Evolutionary conservation across 2,329 filamentous ascomycete genomes (phyloP).

Genomic region (Monosporascus sp.): DNA sequence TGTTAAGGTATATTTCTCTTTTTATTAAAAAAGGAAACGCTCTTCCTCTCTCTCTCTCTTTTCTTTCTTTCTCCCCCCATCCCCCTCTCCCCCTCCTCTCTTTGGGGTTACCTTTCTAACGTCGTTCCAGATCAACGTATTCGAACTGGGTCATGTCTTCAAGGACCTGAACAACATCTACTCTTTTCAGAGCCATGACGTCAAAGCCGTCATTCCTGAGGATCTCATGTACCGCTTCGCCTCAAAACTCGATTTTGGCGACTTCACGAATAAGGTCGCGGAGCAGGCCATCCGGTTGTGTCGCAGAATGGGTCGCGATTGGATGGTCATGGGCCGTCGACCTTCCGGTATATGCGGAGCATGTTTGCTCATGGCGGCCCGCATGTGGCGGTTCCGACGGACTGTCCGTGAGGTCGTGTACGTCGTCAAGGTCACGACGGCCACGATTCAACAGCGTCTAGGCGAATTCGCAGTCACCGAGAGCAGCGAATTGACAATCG

Average conservation of each 20-base stretch:
- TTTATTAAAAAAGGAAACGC: neutral
- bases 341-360: constrained; percentile 93
- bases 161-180: constrained; percentile 72
- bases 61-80: too few species aligned
- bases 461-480: constrained; percentile 88
- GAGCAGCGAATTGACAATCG: constrained; percentile 78
- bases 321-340: constrained; percentile 92
- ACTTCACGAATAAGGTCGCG: constrained; percentile 76
- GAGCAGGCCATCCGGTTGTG: constrained; percentile 83
- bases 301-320: constrained; percentile 90
- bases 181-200: constrained; percentile 54
- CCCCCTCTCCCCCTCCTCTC: too few species aligned
- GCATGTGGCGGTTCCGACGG: constrained; percentile 96
- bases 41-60: neutral
- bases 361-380: constrained; percentile 86
- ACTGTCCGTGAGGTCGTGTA: constrained; percentile 95
- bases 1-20: constrained; percentile 35
- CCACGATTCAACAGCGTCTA: constrained; percentile 85
- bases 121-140: constrained; percentile 67
- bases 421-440: constrained; percentile 91
- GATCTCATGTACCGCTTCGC: constrained; percentile 90
- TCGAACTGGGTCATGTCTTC: constrained; percentile 84
- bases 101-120: neutral
- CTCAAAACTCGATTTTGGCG: constrained; percentile 83
- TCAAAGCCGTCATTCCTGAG: constrained; percentile 73